phyloP scores from a whole-genome alignment of 352 stramenopile species.

The Globisporangium rhizosaccharum region DNA sequence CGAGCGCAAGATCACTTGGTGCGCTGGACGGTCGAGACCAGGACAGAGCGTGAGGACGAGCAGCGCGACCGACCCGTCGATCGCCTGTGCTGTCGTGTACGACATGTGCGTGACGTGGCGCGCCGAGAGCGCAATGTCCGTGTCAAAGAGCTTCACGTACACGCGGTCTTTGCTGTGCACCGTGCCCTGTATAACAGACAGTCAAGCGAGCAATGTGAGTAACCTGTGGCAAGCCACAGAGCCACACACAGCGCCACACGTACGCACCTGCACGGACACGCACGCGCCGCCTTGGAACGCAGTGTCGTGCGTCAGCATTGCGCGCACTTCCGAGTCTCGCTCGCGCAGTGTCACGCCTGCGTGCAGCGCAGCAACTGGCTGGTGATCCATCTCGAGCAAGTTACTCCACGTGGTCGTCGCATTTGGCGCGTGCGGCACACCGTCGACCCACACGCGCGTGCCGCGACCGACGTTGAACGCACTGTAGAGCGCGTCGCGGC shows the following conservation, averaged over 20 bases:
- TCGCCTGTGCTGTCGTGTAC: slow-evolving; percentile 27
- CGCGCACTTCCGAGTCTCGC: slow-evolving; percentile 21
- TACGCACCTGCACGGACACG: slow-evolving; percentile 24
- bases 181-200: slow-evolving; percentile 18
- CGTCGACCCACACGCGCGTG: slow-evolving; percentile 21
- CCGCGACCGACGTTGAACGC: slow-evolving; percentile 33
- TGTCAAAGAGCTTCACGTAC: slow-evolving; percentile 41
- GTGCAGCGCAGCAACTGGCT: slow-evolving; percentile 24
- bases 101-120: slow-evolving; percentile 31
- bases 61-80: slow-evolving; percentile 23
- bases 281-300: slow-evolving; percentile 34
- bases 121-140: slow-evolving; percentile 33
- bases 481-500: slow-evolving; percentile 29
- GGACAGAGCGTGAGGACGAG: slow-evolving; percentile 36
- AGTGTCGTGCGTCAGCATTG: slow-evolving; percentile 19
- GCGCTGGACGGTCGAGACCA: slow-evolving; percentile 28
- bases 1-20: slow-evolving; percentile 34
- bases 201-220: neutral
- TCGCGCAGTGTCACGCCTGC: slow-evolving; percentile 19
- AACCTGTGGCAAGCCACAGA: neutral
- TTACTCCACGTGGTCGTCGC: slow-evolving; percentile 21
- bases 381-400: slow-evolving; percentile 28
- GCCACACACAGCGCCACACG: neutral
- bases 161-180: slow-evolving; percentile 24
- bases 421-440: slow-evolving; percentile 6